These are phyloP conservation scores for Dictyostelium firmibasis DNA, from an alignment of 78 protist species.

Conservation along the genomic window DNA sequence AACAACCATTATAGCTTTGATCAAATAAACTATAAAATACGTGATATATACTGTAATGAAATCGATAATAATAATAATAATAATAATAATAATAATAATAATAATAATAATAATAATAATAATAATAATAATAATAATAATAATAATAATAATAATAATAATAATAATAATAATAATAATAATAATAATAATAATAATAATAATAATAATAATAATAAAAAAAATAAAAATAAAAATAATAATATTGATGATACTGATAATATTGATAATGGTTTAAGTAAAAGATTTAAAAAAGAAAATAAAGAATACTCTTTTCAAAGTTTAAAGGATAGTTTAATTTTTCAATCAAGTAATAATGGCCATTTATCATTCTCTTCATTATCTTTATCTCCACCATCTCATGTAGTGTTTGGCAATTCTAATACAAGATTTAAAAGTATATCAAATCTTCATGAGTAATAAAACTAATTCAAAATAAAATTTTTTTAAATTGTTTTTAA, in stretches of 20 bases:
- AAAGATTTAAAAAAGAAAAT: background rate
- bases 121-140: too few relatives aligned
- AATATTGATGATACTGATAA: background rate
- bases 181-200: background rate
- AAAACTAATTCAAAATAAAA: too few relatives aligned
- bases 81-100: too few relatives aligned
- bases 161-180: too few relatives aligned
- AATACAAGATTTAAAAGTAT: background rate
- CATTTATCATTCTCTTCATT: background rate
- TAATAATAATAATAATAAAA: background rate
- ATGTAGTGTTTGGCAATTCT: background rate
- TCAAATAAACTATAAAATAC: background rate
- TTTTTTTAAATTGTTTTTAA: too few relatives aligned
- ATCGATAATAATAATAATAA: background rate
- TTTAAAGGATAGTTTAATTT: background rate
- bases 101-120: too few relatives aligned
- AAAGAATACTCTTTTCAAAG: background rate
- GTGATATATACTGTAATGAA: background rate
- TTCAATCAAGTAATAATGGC: background rate
- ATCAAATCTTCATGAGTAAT: background rate
- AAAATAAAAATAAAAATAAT: background rate
- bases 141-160: too few relatives aligned
- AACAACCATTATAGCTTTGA: background rate
- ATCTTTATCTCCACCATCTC: background rate
- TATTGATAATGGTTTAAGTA: background rate